Conservation (phyloP, 2,329 filamentous ascomycete species). For the Huntiella savannae region DNA sequence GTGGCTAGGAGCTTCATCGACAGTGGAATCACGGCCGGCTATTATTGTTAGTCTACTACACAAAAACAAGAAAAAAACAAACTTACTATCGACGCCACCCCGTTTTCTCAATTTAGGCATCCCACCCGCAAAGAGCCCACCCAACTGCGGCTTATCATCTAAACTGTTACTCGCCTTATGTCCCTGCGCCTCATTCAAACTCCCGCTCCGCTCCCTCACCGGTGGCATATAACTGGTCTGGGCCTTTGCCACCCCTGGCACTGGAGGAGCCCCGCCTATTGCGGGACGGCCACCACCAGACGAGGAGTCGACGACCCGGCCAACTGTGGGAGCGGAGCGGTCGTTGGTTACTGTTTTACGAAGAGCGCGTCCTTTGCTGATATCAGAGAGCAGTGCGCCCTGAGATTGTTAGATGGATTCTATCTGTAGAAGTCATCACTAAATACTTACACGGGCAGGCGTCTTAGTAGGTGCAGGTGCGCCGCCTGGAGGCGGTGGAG, state of each 20-base stretch:
- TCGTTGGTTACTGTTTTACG: constrained; percentile 87
- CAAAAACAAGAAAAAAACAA: background rate
- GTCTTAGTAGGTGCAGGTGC: constrained; percentile 43
- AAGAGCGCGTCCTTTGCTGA: constrained; percentile 57
- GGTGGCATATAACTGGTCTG: constrained; percentile 60
- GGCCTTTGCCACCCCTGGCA: constrained; percentile 24
- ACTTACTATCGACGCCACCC: constrained; percentile 47
- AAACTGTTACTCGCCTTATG: constrained; percentile 16
- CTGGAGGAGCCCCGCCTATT: constrained; percentile 58
- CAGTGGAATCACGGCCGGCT: constrained; percentile 9
- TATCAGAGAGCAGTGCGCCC: constrained; percentile 77
- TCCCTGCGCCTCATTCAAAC: constrained; percentile 41
- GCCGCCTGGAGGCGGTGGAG: constrained; percentile 43
- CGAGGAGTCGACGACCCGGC: constrained; percentile 23
- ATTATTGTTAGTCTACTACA: background rate
- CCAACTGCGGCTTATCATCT: constrained; percentile 59
- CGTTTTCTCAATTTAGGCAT: constrained; percentile 93
- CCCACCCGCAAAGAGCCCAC: constrained; percentile 74
- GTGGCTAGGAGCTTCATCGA: constrained; percentile 1
- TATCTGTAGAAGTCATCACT: constrained; percentile 7
- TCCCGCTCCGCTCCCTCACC: constrained; percentile 66
- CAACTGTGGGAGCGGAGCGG: constrained; percentile 61
- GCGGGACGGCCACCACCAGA: constrained; percentile 35
- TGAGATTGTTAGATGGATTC: constrained; percentile 20
- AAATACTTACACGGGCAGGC: constrained; percentile 35